These are phyloP conservation scores for Articulospora tetracladia DNA, from an alignment of 495 filamentous ascomycete genomes.

Conservation along the genomic window DNA sequence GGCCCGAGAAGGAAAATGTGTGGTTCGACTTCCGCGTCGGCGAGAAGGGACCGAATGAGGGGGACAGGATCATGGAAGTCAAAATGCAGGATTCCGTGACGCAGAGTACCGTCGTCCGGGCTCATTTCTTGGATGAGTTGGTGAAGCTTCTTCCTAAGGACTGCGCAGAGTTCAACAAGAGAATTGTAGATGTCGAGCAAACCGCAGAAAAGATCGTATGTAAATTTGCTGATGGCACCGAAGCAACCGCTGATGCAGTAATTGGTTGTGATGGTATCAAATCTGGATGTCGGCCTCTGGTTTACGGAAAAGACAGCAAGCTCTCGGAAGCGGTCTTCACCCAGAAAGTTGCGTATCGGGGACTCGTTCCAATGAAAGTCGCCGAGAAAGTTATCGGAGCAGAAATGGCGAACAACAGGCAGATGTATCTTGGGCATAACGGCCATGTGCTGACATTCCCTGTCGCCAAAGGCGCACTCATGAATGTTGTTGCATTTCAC, in stretches of 20 bases:
- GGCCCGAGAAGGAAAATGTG: constrained; percentile 18
- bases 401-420: constrained; percentile 41
- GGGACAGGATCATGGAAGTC: constrained; percentile 12
- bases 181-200: constrained; percentile 5
- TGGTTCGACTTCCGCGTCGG: constrained; percentile 24
- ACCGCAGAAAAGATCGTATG: constrained; percentile 34
- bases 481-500: constrained; percentile 21
- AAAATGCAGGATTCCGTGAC: constrained; percentile 22
- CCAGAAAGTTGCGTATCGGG: constrained; percentile 47
- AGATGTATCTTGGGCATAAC: constrained; percentile 53
- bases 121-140: constrained; percentile 56
- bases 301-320: constrained; percentile 34
- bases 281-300: constrained; percentile 39
- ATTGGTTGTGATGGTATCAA: constrained; percentile 58
- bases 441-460: constrained; percentile 61
- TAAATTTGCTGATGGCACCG: constrained; percentile 50
- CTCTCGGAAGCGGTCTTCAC: constrained; percentile 37
- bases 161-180: constrained; percentile 39
- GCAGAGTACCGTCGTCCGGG: constrained; percentile 40
- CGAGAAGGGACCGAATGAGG: constrained; percentile 9
- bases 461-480: constrained; percentile 45
- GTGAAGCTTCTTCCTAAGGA: constrained; percentile 46
- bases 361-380: constrained; percentile 48
- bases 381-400: constrained; percentile 45
- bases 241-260: constrained; percentile 45